phyloP scores from a whole-genome alignment of 1,284 basidiomycete genomes.

The Ustilago nuda region DNA sequence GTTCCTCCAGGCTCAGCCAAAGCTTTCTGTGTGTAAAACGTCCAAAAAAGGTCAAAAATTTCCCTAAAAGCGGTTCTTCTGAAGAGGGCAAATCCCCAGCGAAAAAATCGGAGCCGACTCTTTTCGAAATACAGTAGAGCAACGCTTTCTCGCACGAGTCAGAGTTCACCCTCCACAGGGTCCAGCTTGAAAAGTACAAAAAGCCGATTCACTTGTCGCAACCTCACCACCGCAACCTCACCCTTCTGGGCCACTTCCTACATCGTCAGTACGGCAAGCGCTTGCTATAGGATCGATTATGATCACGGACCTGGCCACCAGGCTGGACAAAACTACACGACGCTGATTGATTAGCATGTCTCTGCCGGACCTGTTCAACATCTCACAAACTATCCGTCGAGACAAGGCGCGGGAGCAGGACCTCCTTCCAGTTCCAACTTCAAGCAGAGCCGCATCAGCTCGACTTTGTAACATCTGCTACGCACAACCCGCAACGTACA shows the following conservation, averaged over 20 bases:
- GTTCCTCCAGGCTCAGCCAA: not conserved
- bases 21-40: conserved; percentile 13
- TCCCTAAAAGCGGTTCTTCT: conserved; percentile 23
- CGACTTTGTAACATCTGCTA: conserved; percentile 61
- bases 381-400: conserved; percentile 45
- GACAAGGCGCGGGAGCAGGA: conserved; percentile 44
- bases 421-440: conserved; percentile 29
- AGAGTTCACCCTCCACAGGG: conserved; percentile 4
- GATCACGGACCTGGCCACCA: not conserved
- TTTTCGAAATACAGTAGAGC: not conserved
- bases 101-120: conserved; percentile 29
- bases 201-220: not conserved
- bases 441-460: conserved; percentile 14
- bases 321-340: not conserved
- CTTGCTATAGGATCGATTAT: not conserved
- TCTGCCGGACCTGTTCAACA: conserved; percentile 57
- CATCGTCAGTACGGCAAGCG: not conserved
- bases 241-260: not conserved
- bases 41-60: conserved; percentile 51
- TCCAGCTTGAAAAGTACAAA: not conserved
- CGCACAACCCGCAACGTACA: conserved; percentile 44
- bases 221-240: not conserved
- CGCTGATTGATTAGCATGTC: conserved; percentile 16
- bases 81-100: conserved; percentile 1
- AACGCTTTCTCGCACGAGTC: conserved; percentile 22